Conservation (phyloP, 1,284 basidiomycete genomes). For the Pseudozyma sp. region DNA sequence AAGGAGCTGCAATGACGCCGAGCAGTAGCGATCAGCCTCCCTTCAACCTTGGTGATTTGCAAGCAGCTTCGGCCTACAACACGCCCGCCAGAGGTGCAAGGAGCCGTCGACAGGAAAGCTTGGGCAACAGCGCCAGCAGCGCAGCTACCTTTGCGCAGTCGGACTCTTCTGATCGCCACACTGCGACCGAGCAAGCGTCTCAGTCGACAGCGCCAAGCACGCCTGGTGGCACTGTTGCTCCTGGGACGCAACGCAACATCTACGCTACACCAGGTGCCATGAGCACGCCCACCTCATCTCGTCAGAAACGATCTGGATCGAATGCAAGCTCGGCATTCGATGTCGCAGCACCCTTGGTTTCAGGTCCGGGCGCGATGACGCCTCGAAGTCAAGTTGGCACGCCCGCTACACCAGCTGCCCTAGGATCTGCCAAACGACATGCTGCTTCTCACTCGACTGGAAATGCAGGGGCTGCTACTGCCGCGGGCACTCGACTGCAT, state of each 20-base stretch:
- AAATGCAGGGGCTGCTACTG: conserved; percentile 14
- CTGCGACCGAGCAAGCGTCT: conserved; percentile 7
- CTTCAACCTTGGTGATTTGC: conserved; percentile 45
- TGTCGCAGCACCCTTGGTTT: background rate
- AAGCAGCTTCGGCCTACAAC: conserved; percentile 37
- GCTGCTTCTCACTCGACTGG: conserved; percentile 15
- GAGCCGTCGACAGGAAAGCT: conserved; percentile 28
- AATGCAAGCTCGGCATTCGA: conserved; percentile 34
- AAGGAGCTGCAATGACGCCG: conserved; percentile 55
- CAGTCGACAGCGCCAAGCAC: conserved; percentile 35
- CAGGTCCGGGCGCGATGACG: conserved; percentile 9
- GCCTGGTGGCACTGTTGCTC: conserved; percentile 9
- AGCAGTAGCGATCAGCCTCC: conserved; percentile 35
- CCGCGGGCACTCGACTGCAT: conserved; percentile 24
- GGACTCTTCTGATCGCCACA: conserved; percentile 27
- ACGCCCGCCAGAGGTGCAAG: conserved; percentile 28
- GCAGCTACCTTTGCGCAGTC: conserved; percentile 33
- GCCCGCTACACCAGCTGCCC: conserved; percentile 21
- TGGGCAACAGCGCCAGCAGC: conserved; percentile 34
- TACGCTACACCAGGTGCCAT: conserved; percentile 21
- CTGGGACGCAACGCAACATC: conserved; percentile 10
- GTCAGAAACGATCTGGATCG: conserved; percentile 41
- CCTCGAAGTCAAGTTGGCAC: conserved; percentile 32
- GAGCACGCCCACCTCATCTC: conserved; percentile 39
- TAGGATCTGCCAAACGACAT: conserved; percentile 16